Conservation (phyloP, 2,329 filamentous ascomycete genomes). For the Calonectria pseudoturangicola region DNA sequence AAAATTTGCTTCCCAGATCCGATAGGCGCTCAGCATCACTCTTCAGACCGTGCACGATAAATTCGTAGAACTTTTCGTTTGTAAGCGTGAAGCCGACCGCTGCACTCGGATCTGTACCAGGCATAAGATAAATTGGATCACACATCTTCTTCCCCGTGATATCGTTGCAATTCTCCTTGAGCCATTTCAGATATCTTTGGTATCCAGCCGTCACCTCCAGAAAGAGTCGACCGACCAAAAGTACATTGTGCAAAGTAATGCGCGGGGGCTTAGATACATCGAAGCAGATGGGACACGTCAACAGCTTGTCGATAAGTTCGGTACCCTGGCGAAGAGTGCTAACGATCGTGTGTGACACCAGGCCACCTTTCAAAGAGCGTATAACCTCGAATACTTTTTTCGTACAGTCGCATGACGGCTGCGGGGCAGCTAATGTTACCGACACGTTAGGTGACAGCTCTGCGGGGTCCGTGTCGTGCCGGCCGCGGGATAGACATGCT, state of each 20-base stretch:
- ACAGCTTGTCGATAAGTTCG: not conserved
- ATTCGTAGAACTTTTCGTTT: not conserved
- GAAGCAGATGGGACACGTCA: not conserved
- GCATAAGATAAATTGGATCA: not conserved
- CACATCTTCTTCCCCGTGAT: not conserved
- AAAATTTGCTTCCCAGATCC: not conserved
- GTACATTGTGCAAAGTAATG: not conserved
- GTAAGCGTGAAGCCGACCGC: not conserved
- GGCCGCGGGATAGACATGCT: not conserved
- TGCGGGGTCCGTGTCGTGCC: not conserved
- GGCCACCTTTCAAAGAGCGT: not conserved
- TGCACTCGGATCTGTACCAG: not conserved
- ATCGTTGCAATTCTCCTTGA: not conserved
- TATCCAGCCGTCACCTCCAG: not conserved
- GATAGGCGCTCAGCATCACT: not conserved
- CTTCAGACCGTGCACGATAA: not conserved
- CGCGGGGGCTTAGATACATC: constrained; percentile 6
- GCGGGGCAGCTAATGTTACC: not conserved
- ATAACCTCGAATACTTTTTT: not conserved
- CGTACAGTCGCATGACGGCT: not conserved
- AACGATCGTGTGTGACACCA: not conserved
- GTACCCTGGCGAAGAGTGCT: not conserved
- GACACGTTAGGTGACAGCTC: not conserved
- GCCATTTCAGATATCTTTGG: not conserved
- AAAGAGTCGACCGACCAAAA: not conserved